Evolutionary conservation across 805 yeast species (phyloP), one percentile per base, ranked within the genome.

Genomic region (Nakazawaea sp.): DNA sequence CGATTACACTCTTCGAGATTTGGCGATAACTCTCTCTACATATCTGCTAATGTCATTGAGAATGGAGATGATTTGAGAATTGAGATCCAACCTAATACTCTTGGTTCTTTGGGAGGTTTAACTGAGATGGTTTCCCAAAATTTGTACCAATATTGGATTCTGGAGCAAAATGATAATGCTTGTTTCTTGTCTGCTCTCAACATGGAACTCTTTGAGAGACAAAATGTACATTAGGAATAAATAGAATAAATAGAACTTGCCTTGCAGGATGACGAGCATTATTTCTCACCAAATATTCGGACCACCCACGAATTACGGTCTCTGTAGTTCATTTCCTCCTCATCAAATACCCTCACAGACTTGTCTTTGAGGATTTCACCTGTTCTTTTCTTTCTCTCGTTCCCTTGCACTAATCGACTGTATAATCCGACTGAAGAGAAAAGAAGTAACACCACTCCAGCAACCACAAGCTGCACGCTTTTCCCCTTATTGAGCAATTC

Each of bases 161-260:
- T 66, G 29, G 81, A 81, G 29, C 72, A 76, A 45, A 71, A 70
- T 20, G 86, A 83, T 46, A 72, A 85, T 12, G 83, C 92, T 0
- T 81, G 94, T 45, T 81, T 87, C 45, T 59, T 87, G 38, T 78
- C 89, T 41, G 86, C 89, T 1, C 58, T 87, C 43, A 83, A 77
- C 30, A 59, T 87, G 37, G 80, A 74, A 51, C 54, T 86, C 12
- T 79, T 73, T 59, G 82, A 81, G 35, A 53, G 41, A 39, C 41
- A 46, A 45, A 23, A 6, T 7, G n/a, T 26, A 30, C 18, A 30
- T 6, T 18, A 6, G 21, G 5, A 19, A 19, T 30, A 12, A 18
- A 30, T 30, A 29, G 9, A 30, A 30, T 30, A 30, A 30, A 26
- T 26, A 21, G 10, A 8, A 21, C 7, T 21, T 21, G n/a, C n/a